These are phyloP conservation scores for Boletus bicolor DNA, from an alignment of 768 basidiomycete species.

Conservation along the genomic window DNA sequence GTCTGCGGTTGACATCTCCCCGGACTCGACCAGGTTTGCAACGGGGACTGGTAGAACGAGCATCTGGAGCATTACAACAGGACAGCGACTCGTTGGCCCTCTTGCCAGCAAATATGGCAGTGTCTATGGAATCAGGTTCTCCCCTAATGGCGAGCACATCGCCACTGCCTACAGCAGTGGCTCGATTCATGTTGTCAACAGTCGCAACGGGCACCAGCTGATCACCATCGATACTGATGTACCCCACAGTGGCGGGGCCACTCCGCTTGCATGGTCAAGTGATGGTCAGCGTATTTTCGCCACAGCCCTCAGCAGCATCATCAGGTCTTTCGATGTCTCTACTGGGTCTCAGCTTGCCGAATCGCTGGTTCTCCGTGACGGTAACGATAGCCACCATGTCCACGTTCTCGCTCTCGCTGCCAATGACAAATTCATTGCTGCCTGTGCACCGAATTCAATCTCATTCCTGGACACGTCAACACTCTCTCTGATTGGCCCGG, in stretches of 20 bases:
- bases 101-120: accelerated
- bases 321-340: too few species aligned
- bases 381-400: too few species aligned
- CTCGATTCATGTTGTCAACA: neutral
- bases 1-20: neutral
- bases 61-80: neutral
- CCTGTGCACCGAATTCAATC: too few species aligned
- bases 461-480: too few species aligned
- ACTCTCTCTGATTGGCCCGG: too few species aligned
- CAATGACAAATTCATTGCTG: neutral
- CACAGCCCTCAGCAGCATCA: too few species aligned
- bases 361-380: too few species aligned
- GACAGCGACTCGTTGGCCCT: neutral
- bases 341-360: too few species aligned
- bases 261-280: too few species aligned
- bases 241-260: neutral
- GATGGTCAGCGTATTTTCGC: too few species aligned
- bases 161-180: neutral
- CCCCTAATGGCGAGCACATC: neutral
- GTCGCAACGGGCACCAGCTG: neutral
- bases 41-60: neutral
- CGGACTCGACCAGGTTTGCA: neutral
- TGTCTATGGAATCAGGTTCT: neutral
- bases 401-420: neutral
- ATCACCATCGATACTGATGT: accelerated